Base-by-base conservation (phyloP, 176 grass and related monocot species). In the Poa pratensis region DNA sequence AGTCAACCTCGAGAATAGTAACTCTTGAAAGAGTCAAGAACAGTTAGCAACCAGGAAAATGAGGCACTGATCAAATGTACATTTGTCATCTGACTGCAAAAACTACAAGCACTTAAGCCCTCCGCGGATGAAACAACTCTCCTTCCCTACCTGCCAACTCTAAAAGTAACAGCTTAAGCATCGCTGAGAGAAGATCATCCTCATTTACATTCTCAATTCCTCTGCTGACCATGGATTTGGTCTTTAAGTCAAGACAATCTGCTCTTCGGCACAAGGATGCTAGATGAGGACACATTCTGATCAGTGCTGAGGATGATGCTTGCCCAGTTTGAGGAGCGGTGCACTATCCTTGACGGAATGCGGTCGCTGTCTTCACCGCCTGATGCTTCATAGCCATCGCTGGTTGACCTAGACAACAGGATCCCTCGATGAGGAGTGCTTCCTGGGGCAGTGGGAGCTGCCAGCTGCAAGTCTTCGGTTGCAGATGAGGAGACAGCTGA, bases 321-420 rank as follows among this genome's bases (percentile, higher is more conserved):
- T 43, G 96, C 86, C 96, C 96, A 99, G 79, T 99, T 99, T 2
- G 93, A 90, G 4, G 96, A 96, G 24, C 96, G 91, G 71, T 99
- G 96, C 63, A 99, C 93, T 80, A 99, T 99, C 65, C 93, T 81
- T 5, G 96, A 96, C 0, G 96, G 96, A 64, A 99, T 99, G 13
- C 96, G 90, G 55, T 99, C 96, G 8, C 93, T 95, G 75, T 99
- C 96, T 91, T 99, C 96, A 23, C 96, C 96, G 17, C 96, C 96
- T 78, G 96, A 99, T 73, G 96, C 96, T 94, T 99, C 96, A 35
- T 99, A 99, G 10, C 96, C 96, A 6, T 99, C 96, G 13, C 96
- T 99, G 37, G 96, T 94, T 4, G 96, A 99, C 67, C 96, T 88
- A 27, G 96, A 95, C 26, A 94, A 82, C 24, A 94, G 69, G 63